Evolutionary conservation across 2,329 filamentous ascomycete genomes (phyloP), one percentile per base, ranked within the genome.

Genomic region (Cladosporium colombiae): DNA sequence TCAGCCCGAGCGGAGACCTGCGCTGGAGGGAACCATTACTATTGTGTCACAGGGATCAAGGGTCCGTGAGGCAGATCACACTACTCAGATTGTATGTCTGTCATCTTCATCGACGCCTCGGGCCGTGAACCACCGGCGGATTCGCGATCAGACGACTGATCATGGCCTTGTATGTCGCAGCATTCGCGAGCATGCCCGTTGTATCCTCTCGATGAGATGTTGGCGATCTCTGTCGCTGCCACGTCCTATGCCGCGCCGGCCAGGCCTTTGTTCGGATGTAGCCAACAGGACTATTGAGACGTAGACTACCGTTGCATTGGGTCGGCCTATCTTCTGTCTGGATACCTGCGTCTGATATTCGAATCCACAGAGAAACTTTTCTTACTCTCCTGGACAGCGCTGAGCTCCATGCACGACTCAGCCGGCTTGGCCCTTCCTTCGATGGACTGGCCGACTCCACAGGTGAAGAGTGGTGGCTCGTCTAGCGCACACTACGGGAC

Each of bases 361-460:
- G 29, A 56, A 37, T 31, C 55, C 55, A 57, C 56, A 40, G 31
- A 16, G 56, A 46, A 40, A 40, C 56, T 44, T 46, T 59, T 37
- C 10, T 63, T 37, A 56, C 61, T 56, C 50, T 63, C 33, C 61
- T 29, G 33, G 61, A 53, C 50, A 35, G 23, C 44, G 44, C 44
- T 46, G 46, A 21, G 27, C 44, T 62, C 13, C 44, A 52, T 37
- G 27, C 59, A 52, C 59, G 59, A 62, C 46, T 62, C 59, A 62
- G 59, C 29, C 49, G 50, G 31, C 61, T 63, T 63, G 61, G 61
- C 61, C 40, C 50, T 56, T 53, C 49, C 60, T 62, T 53, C 60
- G 60, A 14, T 53, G 60, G 33, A 55, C 61, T 55, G 27, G 46
- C 29, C 59, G 18, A 56, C 61, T 63, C 61, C 61, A 63, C 61